Evolutionary conservation across 768 basidiomycete species (phyloP), one percentile per base, ranked within the genome.

Genomic region (Lactarius indigo): DNA sequence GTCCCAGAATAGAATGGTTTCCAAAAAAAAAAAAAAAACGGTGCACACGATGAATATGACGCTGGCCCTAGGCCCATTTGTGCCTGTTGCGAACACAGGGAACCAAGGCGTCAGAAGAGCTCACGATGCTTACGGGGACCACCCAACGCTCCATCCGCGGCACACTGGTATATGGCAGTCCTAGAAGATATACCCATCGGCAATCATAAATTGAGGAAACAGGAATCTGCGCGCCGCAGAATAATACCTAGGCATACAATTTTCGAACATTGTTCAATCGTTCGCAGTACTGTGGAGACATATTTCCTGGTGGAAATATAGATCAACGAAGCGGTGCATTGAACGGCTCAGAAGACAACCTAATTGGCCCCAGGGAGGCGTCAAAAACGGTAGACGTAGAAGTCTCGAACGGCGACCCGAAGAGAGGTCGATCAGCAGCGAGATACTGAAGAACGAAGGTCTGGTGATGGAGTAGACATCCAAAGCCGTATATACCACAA

Each of bases 331-430:
- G n/a, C 4, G 12, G 26, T 0, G 8, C 18, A 5, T 28, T 26
- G 42, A n/a, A 31, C 28, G 20, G 31, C 0, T 10, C 7, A 17
- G 26, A 65, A 39, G 9, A 20, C 54, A 23, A 4, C 39, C 17
- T 12, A 47, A 61, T n/a, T 9, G 31, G 6, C 20, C 66, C 59
- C 12, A 39, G 0, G 26, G 39, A 23, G 26, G n/a, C 35, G 52
- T 63, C 64, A 28, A 60, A 23, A n/a, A 50, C 12, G 23, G 33
- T 23, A 13, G 66, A 61, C 2, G 64, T n/a, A 3, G 67, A 63
- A 1, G 67, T 64, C 15, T 64, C 63, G 44, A 64, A 57, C 15
- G 59, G 69, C 6, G n/a, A n/a, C n/a, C n/a, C n/a, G 62, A 69
- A 58, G 63, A 37, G 10, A 31, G 59, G 28, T 50, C 28, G 37